A percentile compares a stretch with the other conserved stretches of the same genome.
Evolutionary conservation across 345 rosid species (phyloP).

Genomic region (rapeseed (Brassica napus)): Da-Ae NC_063445.1:1043001-1043500

Average conservation of each 20-base stretch:
- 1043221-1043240: conserved; percentile 82
- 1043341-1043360: conserved; percentile 86
- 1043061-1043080: conserved; percentile 87
- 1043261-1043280: conserved; percentile 84
- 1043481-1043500: conserved; percentile 89
- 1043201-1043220: conserved; percentile 98
- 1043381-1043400: conserved; percentile 92
- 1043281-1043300: conserved; percentile 97
- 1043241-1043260: conserved; percentile 90
- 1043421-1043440: conserved; percentile 85
- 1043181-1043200: conserved; percentile 93
- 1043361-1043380: conserved; percentile 93
- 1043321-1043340: conserved; percentile 94
- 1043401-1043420: conserved; percentile 96
- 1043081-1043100: conserved; percentile 80
- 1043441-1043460: conserved; percentile 91
- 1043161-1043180: conserved; percentile 87
- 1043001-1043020: conserved; percentile 97
- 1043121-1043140: conserved; percentile 99
- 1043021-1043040: conserved; percentile 95
- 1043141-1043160: conserved; percentile 87
- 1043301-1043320: conserved; percentile 95
- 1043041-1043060: conserved; percentile 91
- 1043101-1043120: conserved; percentile 97
- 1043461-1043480: conserved; percentile 77